Evolutionary conservation across 805 yeast species (phyloP), one percentile per base, ranked within the genome.

Genomic region (Saccharomycopsis sp.): DNA sequence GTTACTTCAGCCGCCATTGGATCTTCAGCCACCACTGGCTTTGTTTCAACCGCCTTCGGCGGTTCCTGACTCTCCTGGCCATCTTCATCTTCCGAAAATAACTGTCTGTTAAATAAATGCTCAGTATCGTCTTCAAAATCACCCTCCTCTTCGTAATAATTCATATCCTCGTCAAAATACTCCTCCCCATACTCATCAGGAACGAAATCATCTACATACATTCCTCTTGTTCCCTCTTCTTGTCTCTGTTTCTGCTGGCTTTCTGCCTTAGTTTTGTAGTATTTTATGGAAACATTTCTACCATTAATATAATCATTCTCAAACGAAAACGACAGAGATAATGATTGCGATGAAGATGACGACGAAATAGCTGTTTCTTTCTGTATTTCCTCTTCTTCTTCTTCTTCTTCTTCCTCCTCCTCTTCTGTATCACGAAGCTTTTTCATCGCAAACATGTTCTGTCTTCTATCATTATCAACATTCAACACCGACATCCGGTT

Each of bases 91-190:
- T 69, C 66, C 2, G 73, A 68, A 57, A 74, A 74, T 17, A 74
- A 56, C 54, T 69, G 69, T 47, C 77, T 61, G 54, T 73, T 73
- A 61, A 73, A 73, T 49, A 74, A 58, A 9, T 66, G 69, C 58
- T 73, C 76, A 0, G 77, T 73, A 42, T 73, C 77, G 57, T 74
- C 77, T 35, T 65, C 67, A n/a, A n/a, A n/a, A n/a, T n/a, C n/a
- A n/a, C n/a, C 20, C 8, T 67, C 69, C 22, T 64, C 67, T 59
- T 72, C 73, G 19, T 62, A 64, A 56, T 64, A 67, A 54, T 72
- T 70, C 68, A 69, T 59, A 50, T 70, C 74, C 24, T 72, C 73
- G 15, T 66, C 63, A 47, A 70, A 61, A 34, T 70, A 70, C 20
- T 64, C 61, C 22, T 61, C 63, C 5, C 62, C 64, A 22, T 58